A percentile compares a stretch with the other conserved stretches of the same genome.
Conservation (phyloP, 768 basidiomycete genomes). For the Boletus huronensis region DNA sequence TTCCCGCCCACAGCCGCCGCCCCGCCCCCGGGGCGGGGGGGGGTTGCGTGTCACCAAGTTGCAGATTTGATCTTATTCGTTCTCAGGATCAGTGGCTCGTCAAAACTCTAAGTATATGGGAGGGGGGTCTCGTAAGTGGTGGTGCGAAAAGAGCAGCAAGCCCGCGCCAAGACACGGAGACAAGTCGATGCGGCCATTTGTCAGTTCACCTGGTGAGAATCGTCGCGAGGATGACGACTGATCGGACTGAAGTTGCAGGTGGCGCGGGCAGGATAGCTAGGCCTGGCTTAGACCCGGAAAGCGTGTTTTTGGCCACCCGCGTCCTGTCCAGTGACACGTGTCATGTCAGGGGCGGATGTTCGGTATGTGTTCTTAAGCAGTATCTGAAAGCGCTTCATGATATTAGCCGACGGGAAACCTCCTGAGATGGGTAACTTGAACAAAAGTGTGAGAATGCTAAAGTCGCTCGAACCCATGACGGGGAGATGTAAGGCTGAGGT, state of each 20-base stretch:
- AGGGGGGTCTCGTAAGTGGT: constrained; percentile 20
- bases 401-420: neutral
- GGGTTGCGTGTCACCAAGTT: neutral
- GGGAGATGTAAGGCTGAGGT: neutral
- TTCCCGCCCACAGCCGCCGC: too few species aligned
- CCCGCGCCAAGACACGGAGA: neutral
- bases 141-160: neutral
- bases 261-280: neutral
- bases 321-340: constrained; percentile 3
- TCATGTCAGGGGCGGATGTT: constrained; percentile 1
- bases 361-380: neutral
- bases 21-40: too few species aligned
- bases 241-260: neutral
- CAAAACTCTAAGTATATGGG: constrained; percentile 17
- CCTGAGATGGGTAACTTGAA: constrained; percentile 17
- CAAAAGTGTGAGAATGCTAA: constrained; percentile 18
- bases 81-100: constrained; percentile 20
- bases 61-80: constrained; percentile 6
- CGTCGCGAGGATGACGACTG: neutral
- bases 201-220: neutral
- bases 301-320: neutral
- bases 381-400: neutral
- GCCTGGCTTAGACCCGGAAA: neutral
- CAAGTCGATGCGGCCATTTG: neutral
- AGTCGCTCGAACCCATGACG: neutral